Conservation (phyloP, 352 stramenopile species). For the Globisporangium uncinulatum region DNA sequence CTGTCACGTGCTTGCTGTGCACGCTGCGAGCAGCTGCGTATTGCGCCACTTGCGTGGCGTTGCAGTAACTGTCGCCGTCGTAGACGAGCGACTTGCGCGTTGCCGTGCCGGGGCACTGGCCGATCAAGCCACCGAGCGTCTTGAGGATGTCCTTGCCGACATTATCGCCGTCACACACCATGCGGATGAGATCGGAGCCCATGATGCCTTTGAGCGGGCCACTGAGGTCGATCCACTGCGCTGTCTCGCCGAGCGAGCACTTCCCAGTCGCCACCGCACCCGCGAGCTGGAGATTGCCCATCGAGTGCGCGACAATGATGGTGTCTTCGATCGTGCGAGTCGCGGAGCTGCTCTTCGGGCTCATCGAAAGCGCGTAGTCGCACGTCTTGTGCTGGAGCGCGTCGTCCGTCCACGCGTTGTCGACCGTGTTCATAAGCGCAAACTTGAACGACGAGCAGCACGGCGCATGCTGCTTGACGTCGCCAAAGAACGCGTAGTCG, state of each 20-base stretch:
- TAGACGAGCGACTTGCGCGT: slow-evolving; percentile 34
- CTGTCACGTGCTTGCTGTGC: slow-evolving; percentile 25
- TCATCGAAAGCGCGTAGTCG: slow-evolving; percentile 27
- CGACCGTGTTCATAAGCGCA: slow-evolving; percentile 35
- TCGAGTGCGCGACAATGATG: slow-evolving; percentile 60
- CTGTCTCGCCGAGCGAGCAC: slow-evolving; percentile 12
- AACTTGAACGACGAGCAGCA: slow-evolving; percentile 58
- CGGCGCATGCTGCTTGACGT: slow-evolving; percentile 38
- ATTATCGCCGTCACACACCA: slow-evolving; percentile 20
- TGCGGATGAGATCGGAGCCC: slow-evolving; percentile 37
- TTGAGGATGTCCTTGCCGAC: slow-evolving; percentile 23
- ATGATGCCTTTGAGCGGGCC: slow-evolving; percentile 41
- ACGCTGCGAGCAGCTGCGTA: slow-evolving; percentile 28
- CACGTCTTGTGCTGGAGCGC: slow-evolving; percentile 33
- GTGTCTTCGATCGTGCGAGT: slow-evolving; percentile 49
- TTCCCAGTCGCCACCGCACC: slow-evolving; percentile 23
- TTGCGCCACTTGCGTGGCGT: slow-evolving; percentile 12
- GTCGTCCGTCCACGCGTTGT: slow-evolving; percentile 39
- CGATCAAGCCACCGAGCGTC: slow-evolving; percentile 23
- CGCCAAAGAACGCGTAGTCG: slow-evolving; percentile 35
- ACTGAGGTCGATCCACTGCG: slow-evolving; percentile 35
- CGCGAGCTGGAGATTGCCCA: slow-evolving; percentile 48
- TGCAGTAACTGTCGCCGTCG: slow-evolving; percentile 19
- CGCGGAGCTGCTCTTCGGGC: slow-evolving; percentile 22
- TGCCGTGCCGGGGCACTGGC: slow-evolving; percentile 23